A percentile compares a stretch with the other conserved stretches of the same genome.
phyloP scores from a whole-genome alignment of 352 stramenopile genomes.

The Albugo candida region DNA sequence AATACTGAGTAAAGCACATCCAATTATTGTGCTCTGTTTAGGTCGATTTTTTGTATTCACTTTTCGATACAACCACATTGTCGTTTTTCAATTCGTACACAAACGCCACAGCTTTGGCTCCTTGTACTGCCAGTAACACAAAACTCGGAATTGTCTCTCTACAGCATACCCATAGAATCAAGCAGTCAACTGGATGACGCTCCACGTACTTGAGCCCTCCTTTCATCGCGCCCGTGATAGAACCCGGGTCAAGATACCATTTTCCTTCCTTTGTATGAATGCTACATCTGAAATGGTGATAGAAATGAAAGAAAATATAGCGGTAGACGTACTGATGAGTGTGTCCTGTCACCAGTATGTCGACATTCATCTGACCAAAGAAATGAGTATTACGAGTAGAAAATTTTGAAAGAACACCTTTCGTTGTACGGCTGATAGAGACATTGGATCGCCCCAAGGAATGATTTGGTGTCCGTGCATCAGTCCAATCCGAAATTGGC shows the following conservation, averaged over 20 bases:
- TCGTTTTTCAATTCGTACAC: constrained; percentile 86
- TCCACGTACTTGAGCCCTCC: background rate
- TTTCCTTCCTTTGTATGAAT: constrained; percentile 87
- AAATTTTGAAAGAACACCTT: constrained; percentile 19
- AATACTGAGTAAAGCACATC: constrained; percentile 16
- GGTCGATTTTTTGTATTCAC: constrained; percentile 58
- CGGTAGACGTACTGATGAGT: constrained; percentile 72
- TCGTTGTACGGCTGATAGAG: constrained; percentile 76
- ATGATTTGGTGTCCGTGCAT: constrained; percentile 94
- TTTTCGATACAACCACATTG: constrained; percentile 78
- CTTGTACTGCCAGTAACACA: constrained; percentile 96
- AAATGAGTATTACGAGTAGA: background rate
- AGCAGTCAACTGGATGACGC: background rate
- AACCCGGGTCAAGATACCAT: constrained; percentile 95
- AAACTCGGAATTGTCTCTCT: constrained; percentile 86
- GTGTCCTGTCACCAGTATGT: constrained; percentile 93
- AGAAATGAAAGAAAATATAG: background rate
- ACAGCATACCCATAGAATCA: background rate
- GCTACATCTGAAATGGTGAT: constrained; percentile 28
- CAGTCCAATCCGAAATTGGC: constrained; percentile 92
- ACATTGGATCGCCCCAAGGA: constrained; percentile 78
- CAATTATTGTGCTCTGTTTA: background rate
- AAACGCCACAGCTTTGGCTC: constrained; percentile 90
- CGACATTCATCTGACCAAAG: constrained; percentile 81
- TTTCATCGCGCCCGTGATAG: constrained; percentile 89